phyloP scores from a whole-genome alignment of 352 stramenopile genomes.

The Globisporangium parvum region DNA sequence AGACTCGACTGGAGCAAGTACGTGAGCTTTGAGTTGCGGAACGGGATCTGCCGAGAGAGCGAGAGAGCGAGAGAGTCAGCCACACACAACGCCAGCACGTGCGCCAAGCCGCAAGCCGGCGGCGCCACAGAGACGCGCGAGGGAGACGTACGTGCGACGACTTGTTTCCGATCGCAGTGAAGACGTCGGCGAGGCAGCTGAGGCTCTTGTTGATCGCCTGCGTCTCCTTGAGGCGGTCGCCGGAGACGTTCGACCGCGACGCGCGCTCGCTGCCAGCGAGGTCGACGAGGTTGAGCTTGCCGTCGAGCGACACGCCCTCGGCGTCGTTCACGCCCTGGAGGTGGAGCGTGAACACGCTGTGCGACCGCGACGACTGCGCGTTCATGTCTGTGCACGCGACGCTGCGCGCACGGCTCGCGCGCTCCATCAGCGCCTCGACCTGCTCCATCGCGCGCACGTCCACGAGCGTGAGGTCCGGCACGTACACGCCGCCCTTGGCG shows the following conservation, averaged over 20 bases:
- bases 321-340: slow-evolving; percentile 80
- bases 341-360: slow-evolving; percentile 80
- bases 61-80: not conserved
- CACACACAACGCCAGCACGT: not conserved
- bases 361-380: slow-evolving; percentile 66
- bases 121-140: too few relatives aligned
- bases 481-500: slow-evolving; percentile 49
- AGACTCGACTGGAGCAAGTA: slow-evolving; percentile 91
- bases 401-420: slow-evolving; percentile 53
- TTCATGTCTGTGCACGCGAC: slow-evolving; percentile 95
- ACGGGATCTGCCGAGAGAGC: slow-evolving; percentile 79
- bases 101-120: too few relatives aligned
- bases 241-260: slow-evolving; percentile 82
- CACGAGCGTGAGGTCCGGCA: slow-evolving; percentile 55
- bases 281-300: slow-evolving; percentile 76
- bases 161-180: slow-evolving; percentile 95
- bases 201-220: slow-evolving; percentile 99
- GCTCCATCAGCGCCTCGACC: slow-evolving; percentile 77
- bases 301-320: slow-evolving; percentile 55
- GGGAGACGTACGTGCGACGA: slow-evolving; percentile 81
- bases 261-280: slow-evolving; percentile 77
- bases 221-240: slow-evolving; percentile 94
- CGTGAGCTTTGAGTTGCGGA: slow-evolving; percentile 83
- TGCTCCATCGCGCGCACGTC: slow-evolving; percentile 47
- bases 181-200: slow-evolving; percentile 97